phyloP scores from a whole-genome alignment of 2,329 filamentous ascomycete species.

The Zasmidium citrigriseum region DNA sequence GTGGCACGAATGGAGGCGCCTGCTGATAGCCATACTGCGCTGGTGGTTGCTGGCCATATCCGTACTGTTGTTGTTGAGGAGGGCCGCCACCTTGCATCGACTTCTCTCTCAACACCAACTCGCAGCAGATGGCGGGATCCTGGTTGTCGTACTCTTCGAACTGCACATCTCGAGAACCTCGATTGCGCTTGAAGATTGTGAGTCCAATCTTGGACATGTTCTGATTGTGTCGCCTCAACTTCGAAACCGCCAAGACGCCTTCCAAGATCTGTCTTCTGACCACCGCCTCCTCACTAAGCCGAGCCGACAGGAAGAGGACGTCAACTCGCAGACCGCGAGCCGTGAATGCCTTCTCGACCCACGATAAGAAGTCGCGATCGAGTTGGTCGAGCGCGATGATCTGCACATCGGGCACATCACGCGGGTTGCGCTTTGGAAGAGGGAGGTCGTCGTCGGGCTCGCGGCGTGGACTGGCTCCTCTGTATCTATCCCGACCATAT shows the following conservation, averaged over 20 bases:
- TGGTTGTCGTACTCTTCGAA: conserved; percentile 88
- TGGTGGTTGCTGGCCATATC: neutral
- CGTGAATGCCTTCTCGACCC: conserved; percentile 76
- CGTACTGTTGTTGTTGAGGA: conserved; percentile 19
- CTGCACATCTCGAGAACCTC: conserved; percentile 71
- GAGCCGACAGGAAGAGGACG: conserved; percentile 75
- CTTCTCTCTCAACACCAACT: conserved; percentile 76
- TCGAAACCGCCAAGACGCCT: conserved; percentile 81
- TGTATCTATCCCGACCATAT: conserved; percentile 42
- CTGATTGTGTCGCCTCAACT: conserved; percentile 70
- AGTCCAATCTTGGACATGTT: conserved; percentile 72
- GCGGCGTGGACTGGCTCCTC: conserved; percentile 64
- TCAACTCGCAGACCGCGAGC: conserved; percentile 72
- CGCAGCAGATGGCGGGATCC: conserved; percentile 74
- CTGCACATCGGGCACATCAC: conserved; percentile 85
- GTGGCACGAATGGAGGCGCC: conserved; percentile 30
- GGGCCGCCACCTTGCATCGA: conserved; percentile 42
- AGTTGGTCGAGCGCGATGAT: conserved; percentile 79
- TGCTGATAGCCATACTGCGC: conserved; percentile 32
- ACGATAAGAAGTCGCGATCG: conserved; percentile 75
- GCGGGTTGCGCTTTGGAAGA: conserved; percentile 70
- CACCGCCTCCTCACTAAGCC: conserved; percentile 75
- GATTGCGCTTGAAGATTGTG: conserved; percentile 80
- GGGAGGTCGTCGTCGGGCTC: conserved; percentile 64
- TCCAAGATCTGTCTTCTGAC: conserved; percentile 83